Evolutionary conservation across 495 filamentous ascomycete genomes (phyloP), one percentile per base, ranked within the genome.

Genomic region (Penicillium canariense): DNA sequence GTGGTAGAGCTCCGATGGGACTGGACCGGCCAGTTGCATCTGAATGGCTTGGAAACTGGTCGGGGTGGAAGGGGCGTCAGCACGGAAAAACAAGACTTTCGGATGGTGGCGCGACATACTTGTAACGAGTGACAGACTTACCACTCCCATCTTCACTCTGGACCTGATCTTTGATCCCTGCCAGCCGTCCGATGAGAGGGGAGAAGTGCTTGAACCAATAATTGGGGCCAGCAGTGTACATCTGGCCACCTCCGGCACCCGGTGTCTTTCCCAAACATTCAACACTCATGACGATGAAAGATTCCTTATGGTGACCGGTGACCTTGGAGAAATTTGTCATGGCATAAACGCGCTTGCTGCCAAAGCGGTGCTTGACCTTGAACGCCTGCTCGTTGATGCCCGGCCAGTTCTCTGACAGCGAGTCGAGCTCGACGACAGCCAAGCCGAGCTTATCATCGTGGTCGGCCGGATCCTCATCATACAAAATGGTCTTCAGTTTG

Each of bases 1-100:
- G 65, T 96, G 91, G 65, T 95, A 95, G 23, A 97, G 76, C 42
- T 81, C 72, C 3, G 78, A 66, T 0, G 93, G 91, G 0, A 92
- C 86, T 0, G 93, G 93, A 0, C 93, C 93, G 20, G 78, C 75
- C 26, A 97, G 80, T 56, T 97, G 93, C 40, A 97, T 84, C 57
- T 96, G 87, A 67, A 92, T 94, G 32, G 93, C 90, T 80, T 96
- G 90, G 73, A 97, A 97, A 67, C 87, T 91, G 30, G 39, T 36
- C 4, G 45, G n/a, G 15, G 45, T 11, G 2, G 43, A 51, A 30
- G 60, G 53, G 30, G 39, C 39, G 38, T 56, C 48, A 30, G 27
- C 14, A 20, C 5, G 12, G 32, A 36, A 55, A 38, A 15, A 27
- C 5, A n/a, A 8, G n/a, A 22, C 8, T 25, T 45, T 22, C 46